phyloP scores from a whole-genome alignment of 306 rosid species.

The Dryas alaskensis region DNA sequence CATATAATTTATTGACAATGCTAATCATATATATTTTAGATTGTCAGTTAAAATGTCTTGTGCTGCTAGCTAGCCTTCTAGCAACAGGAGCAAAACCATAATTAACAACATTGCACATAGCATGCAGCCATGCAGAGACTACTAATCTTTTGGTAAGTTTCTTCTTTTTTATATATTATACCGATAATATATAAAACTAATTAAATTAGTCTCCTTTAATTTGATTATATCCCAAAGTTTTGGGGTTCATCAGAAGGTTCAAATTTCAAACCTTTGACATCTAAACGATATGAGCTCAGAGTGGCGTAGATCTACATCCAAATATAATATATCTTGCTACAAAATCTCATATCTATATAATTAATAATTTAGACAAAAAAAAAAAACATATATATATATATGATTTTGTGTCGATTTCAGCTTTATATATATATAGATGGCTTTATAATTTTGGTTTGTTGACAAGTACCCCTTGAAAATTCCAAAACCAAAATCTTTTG shows the following conservation, averaged over 20 bases:
- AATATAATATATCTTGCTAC: background rate
- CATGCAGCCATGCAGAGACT: background rate
- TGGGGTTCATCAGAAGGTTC: background rate
- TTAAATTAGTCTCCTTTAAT: background rate
- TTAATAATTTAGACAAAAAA: too few relatives aligned
- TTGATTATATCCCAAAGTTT: background rate
- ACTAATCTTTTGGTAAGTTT: background rate
- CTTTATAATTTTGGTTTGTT: background rate
- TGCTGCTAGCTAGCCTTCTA: too few relatives aligned
- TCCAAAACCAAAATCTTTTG: conserved; percentile 49
- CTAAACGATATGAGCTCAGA: background rate
- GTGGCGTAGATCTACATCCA: background rate
- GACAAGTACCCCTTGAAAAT: conserved; percentile 8
- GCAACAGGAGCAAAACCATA: too few relatives aligned
- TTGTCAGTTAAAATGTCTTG: too few relatives aligned
- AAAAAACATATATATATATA: too few relatives aligned
- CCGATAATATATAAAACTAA: background rate
- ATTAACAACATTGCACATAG: background rate
- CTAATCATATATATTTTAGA: too few relatives aligned
- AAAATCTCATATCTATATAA: background rate
- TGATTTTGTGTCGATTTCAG: background rate
- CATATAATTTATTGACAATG: too few relatives aligned
- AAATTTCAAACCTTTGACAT: background rate
- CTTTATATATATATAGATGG: background rate
- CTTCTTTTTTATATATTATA: background rate